phyloP scores from a whole-genome alignment of 2,329 filamentous ascomycete species.

The Eutypella sp. region DNA sequence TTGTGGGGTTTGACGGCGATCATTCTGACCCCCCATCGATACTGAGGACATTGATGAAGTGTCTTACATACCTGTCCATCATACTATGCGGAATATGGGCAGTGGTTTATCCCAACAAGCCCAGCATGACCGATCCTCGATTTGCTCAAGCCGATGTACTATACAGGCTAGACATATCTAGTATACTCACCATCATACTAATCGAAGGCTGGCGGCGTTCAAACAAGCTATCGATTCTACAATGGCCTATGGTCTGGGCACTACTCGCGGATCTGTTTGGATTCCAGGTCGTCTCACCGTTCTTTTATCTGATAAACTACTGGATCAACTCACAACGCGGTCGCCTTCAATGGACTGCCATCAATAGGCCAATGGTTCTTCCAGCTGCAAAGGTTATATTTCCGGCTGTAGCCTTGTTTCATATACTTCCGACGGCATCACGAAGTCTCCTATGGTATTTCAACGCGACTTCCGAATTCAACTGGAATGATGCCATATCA shows the following conservation, averaged over 20 bases:
- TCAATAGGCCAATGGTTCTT: not conserved
- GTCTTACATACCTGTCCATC: not conserved
- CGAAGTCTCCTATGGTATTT: not conserved
- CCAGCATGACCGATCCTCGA: no score
- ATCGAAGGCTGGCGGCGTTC: not conserved
- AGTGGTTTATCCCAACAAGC: no score
- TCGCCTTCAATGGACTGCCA: not conserved
- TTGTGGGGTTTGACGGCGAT: not conserved
- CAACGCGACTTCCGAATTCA: not conserved
- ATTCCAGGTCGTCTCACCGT: not conserved
- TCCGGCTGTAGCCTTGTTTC: not conserved
- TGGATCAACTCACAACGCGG: not conserved
- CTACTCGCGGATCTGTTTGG: not conserved
- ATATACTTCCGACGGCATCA: not conserved
- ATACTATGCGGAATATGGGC: not conserved
- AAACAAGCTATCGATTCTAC: not conserved
- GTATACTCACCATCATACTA: not conserved
- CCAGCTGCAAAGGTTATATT: not conserved
- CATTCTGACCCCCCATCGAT: not conserved
- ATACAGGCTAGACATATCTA: not conserved
- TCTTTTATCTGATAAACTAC: not conserved
- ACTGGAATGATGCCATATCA: not conserved
- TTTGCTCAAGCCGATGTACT: not conserved
- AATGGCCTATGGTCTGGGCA: not conserved
- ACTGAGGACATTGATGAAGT: not conserved